Evolutionary conservation across 805 yeast genomes (phyloP), one percentile per base, ranked within the genome.

Genomic region (Wickerhamiella siamensis): DNA sequence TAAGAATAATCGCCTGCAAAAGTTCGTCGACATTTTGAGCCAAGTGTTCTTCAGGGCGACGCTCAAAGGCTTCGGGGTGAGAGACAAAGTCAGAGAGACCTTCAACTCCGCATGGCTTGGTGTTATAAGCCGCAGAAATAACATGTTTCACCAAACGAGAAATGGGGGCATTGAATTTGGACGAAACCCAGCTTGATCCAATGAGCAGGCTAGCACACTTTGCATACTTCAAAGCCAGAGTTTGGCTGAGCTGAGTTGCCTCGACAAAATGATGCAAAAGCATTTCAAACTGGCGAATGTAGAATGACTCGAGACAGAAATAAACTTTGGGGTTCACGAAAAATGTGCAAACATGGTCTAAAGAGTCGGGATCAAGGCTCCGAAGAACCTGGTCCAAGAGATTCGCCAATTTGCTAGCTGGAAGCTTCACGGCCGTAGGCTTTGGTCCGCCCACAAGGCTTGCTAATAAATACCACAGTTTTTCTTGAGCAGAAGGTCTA

Each of bases 1-100:
- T 69, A 15, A 67, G 56, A 20, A 81, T 56, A 5, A 78, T 59
- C 1, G 62, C 53, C 15, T 58, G 62, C 44, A 81, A 67, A 50
- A 83, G 79, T 2, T 44, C 42, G 39, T 71, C 56, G 5, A 74
- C 62, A 0, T 15, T 22, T 3, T 15, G 21, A 2, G 29, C 5
- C 5, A 38, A 35, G 1, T 8, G 15, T 4, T 29, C 12, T 4
- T 22, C 40, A 39, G 71, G 57, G 5, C 71, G 62, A 0, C 21
- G 24, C 10, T 24, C 29, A 31, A 56, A 55, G 16, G 46, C 18
- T 3, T 26, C 18, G 3, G 45, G 45, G 16, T 43, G 33, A 31
- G 49, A 51, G 5, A 47, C 53, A 22, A 20, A 49, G 35, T 51
- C 44, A 17, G 53, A 36, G 51, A 41, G 50, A 62, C 62, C 53